phyloP scores from a whole-genome alignment of 2,329 filamentous ascomycete genomes.

The Neodidymelliopsis sp. region DNA sequence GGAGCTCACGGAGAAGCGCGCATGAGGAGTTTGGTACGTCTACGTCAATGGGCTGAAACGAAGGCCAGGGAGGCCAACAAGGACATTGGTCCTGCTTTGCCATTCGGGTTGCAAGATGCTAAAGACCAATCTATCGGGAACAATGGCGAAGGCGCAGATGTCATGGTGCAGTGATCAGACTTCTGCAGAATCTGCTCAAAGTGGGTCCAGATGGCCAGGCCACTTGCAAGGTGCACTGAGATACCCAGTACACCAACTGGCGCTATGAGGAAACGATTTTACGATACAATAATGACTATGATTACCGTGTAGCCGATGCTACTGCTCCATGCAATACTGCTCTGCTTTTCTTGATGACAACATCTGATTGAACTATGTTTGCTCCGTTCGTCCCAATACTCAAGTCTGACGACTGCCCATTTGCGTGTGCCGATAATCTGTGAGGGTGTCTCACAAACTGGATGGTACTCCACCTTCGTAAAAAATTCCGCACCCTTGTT shows the following conservation, averaged over 20 bases:
- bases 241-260: too few relatives aligned
- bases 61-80: conserved; percentile 58
- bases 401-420: too few relatives aligned
- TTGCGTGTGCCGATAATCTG: too few relatives aligned
- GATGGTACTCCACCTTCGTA: too few relatives aligned
- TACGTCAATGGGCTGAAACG: conserved; percentile 85
- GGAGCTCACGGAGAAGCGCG: conserved; percentile 79
- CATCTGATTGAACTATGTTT: background rate
- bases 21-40: conserved; percentile 79
- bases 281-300: conserved; percentile 7
- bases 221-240: too few relatives aligned
- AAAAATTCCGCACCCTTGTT: too few relatives aligned
- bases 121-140: conserved; percentile 39
- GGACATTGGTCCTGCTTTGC: conserved; percentile 51
- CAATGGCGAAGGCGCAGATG: conserved; percentile 47
- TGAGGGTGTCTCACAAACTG: too few relatives aligned
- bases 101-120: conserved; percentile 52
- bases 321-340: too few relatives aligned
- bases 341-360: background rate
- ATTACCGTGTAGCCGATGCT: background rate
- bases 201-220: too few relatives aligned
- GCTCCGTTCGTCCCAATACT: too few relatives aligned
- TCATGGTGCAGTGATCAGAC: conserved; percentile 46
- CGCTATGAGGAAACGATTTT: background rate
- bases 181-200: too few relatives aligned